phyloP scores from a whole-genome alignment of 1,284 basidiomycete species.

The Psilocybe mexicana region DNA sequence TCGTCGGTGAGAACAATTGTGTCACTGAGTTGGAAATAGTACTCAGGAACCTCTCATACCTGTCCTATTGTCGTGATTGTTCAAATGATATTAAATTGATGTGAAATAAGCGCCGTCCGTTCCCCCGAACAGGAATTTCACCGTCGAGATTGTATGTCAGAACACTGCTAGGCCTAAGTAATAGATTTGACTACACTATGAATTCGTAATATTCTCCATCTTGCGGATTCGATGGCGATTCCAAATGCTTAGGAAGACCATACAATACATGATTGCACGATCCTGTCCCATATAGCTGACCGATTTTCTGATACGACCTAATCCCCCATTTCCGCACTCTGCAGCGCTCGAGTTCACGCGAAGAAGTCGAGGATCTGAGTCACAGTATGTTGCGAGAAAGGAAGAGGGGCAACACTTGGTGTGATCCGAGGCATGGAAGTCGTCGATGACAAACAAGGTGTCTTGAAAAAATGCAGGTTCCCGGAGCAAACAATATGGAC shows the following conservation, averaged over 20 bases:
- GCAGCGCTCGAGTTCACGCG: slow-evolving; percentile 33
- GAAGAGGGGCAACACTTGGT: slow-evolving; percentile 26
- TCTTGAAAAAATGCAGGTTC: slow-evolving; percentile 32
- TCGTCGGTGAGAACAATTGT: too few species aligned
- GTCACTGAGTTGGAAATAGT: too few species aligned
- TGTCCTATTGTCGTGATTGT: too few species aligned
- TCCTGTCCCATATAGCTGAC: slow-evolving; percentile 30
- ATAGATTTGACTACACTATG: too few species aligned
- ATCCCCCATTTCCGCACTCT: slow-evolving; percentile 35
- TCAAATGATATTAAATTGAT: too few species aligned
- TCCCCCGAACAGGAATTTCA: too few species aligned
- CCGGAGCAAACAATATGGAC: slow-evolving; percentile 32
- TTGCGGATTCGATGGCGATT: slow-evolving; percentile 19
- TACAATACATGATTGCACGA: slow-evolving; percentile 28
- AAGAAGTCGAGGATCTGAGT: slow-evolving; percentile 25
- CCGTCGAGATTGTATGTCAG: too few species aligned
- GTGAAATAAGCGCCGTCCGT: too few species aligned
- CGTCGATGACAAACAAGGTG: slow-evolving; percentile 33
- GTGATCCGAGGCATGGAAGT: slow-evolving; percentile 32
- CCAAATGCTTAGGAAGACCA: slow-evolving; percentile 29
- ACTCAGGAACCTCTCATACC: too few species aligned
- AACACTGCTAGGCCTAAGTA: too few species aligned
- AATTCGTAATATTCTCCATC: too few species aligned
- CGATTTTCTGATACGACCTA: slow-evolving; percentile 28
- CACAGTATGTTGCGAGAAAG: slow-evolving; percentile 28